Evolutionary conservation across 2,329 filamentous ascomycete genomes (phyloP), one percentile per base, ranked within the genome.

Genomic region (Blastomyces silverae): DNA sequence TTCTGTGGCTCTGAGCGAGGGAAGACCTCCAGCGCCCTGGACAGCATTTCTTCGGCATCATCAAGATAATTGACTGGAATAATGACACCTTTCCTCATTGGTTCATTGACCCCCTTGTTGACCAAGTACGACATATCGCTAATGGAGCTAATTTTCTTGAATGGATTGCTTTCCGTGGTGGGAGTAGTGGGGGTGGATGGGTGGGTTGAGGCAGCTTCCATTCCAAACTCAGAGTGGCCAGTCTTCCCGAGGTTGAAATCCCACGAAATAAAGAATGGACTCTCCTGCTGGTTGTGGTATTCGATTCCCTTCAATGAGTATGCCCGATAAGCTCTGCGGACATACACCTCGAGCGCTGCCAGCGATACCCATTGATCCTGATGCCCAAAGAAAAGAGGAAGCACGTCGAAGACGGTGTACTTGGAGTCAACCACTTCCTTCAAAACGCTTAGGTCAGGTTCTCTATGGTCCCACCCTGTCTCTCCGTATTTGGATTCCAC

Each of bases 401-500:
- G 79, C 22, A 99, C 94, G 74, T 99, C 94, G 71, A 97, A 96
- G 69, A 99, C 94, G 53, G 93, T 97, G 82, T 95, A 97, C 81
- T 96, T 96, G 64, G 94, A 97, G 78, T 99, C 94, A 62, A 99
- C 91, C 42, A 99, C 92, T 78, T 99, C 94, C 83, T 96, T 96
- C 80, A 99, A 89, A 69, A 96, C 83, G 28, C 95, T 89, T 63
- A 96, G 81, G 78, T 89, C 91, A 59, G 94, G 94, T 78, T 97
- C 90, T 70, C 94, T 85, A 80, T 99, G 94, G 69, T 97, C 93
- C 90, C 91, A 96, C 62, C 93, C 92, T 66, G 91, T 92, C 83
- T 99, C 94, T 66, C 94, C 94, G 73, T 99, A 99, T 70, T 90
- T 88, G n/a, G 92, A 96, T 78, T 99, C 92, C 8, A 97, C 87